Evolutionary conservation across 2,329 filamentous ascomycete species (phyloP), one percentile per base, ranked within the genome.

Genomic region (Ophiostoma sp.): DNA sequence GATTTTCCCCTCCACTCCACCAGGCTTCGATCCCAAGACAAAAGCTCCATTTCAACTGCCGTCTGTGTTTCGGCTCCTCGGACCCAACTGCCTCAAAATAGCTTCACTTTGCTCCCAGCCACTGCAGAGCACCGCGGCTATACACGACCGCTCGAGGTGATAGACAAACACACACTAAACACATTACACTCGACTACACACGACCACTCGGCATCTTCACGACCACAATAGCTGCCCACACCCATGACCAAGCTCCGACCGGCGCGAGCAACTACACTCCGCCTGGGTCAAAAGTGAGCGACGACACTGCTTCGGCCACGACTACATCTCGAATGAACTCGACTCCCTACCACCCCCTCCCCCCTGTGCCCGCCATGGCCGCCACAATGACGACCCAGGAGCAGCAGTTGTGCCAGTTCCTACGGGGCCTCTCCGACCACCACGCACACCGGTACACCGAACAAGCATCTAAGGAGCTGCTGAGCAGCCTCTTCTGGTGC

Each of bases 401-500:
- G 83, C 88, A 85, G 80, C 88, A 90, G 82, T 90, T 98, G 79
- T 93, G 91, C 77, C 86, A 90, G 77, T 87, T 91, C 75, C 85
- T 99, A 75, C 87, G 90, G 76, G 86, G 89, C 75, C 86, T 96
- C 75, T 93, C 95, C 68, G 82, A 82, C 73, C 83, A 85, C 72
- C 88, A 91, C 81, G 82, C 85, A 72, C 91, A 92, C 79, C 89
- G 90, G 71, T 99, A 93, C 79, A 88, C 84, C 58, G 83, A 88
- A 67, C 81, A 86, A 64, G 92, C 93, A 67, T 84, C 86, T 71
- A 84, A 85, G 70, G 86, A 91, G 71, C 87, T 99, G 44, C 81
- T 96, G 68, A 83, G 87, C 75, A 87, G 87, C 69, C 89, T 99
- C 67, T 99, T 98, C 80, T 90, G 87, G 81, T 96, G 91, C 67